Evolutionary conservation across 2,329 filamentous ascomycete species (phyloP).

Genomic region (Paecilomyces fulvus): DNA sequence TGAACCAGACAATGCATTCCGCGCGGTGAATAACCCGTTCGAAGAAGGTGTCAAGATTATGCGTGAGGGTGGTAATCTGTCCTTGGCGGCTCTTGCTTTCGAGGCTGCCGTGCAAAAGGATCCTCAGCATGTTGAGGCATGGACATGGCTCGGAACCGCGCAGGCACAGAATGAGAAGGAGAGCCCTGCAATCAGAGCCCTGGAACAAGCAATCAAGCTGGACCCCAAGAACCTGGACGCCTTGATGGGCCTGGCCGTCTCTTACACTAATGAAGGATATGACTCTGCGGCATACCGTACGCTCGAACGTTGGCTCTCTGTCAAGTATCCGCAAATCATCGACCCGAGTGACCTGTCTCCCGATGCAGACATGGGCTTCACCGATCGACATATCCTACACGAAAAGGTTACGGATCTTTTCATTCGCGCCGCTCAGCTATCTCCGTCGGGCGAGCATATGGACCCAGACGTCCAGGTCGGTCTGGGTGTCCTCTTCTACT

Average conservation of each 20-base stretch:
- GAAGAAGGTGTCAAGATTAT: slow-evolving; percentile 90
- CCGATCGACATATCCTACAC: slow-evolving; percentile 81
- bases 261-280: slow-evolving; percentile 98
- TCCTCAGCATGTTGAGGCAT: slow-evolving; percentile 78
- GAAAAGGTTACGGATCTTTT: slow-evolving; percentile 85
- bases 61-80: slow-evolving; percentile 87
- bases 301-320: slow-evolving; percentile 91
- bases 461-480: slow-evolving; percentile 98
- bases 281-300: slow-evolving; percentile 95
- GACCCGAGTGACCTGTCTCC: slow-evolving; percentile 63
- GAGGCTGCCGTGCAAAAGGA: slow-evolving; percentile 92
- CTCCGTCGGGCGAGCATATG: slow-evolving; percentile 88
- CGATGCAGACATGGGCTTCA: slow-evolving; percentile 82
- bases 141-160: slow-evolving; percentile 82
- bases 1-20: slow-evolving; percentile 87
- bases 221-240: slow-evolving; percentile 81
- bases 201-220: slow-evolving; percentile 82
- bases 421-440: slow-evolving; percentile 84
- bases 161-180: slow-evolving; percentile 99
- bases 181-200: slow-evolving; percentile 82
- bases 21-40: slow-evolving; percentile 72
- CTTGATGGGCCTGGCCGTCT: slow-evolving; percentile 90
- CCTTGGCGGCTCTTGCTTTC: slow-evolving; percentile 85
- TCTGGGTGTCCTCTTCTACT: slow-evolving; percentile 93
- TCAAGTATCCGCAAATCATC: slow-evolving; percentile 82